These are phyloP conservation scores for Emergomyces pasteurianus DNA, from an alignment of 2,329 filamentous ascomycete species.

Conservation along the genomic window DNA sequence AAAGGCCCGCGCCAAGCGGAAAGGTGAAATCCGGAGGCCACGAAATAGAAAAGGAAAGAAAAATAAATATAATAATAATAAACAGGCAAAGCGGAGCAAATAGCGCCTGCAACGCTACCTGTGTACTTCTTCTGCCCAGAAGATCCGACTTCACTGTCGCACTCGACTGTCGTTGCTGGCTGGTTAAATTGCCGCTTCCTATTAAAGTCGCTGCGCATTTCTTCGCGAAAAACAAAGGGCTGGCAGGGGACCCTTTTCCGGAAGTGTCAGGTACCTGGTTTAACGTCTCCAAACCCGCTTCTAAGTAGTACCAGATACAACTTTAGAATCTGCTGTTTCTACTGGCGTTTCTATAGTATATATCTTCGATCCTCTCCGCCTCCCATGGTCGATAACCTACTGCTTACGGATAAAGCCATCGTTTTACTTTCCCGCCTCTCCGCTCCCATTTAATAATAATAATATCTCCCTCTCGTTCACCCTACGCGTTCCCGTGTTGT, in stretches of 20 bases:
- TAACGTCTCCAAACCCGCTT: background rate
- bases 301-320: background rate
- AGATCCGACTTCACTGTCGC: background rate
- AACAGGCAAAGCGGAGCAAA: constrained; percentile 2
- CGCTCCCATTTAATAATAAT: background rate
- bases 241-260: background rate
- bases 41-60: background rate
- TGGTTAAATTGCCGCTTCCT: background rate
- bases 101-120: constrained; percentile 9
- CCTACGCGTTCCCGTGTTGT: background rate
- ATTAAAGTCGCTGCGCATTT: background rate
- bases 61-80: background rate
- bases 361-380: background rate
- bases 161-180: background rate
- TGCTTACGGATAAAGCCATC: background rate
- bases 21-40: background rate
- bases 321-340: background rate
- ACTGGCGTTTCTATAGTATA: background rate
- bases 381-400: background rate
- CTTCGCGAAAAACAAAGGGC: background rate
- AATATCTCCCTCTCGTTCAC: background rate
- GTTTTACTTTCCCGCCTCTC: background rate
- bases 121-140: background rate
- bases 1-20: background rate
- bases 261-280: background rate